Percentiles rank a stretch among this genome's conserved stretches.
Conservation (phyloP, 805 yeast genomes). For the Blastobotrys mokoenaii region DNA sequence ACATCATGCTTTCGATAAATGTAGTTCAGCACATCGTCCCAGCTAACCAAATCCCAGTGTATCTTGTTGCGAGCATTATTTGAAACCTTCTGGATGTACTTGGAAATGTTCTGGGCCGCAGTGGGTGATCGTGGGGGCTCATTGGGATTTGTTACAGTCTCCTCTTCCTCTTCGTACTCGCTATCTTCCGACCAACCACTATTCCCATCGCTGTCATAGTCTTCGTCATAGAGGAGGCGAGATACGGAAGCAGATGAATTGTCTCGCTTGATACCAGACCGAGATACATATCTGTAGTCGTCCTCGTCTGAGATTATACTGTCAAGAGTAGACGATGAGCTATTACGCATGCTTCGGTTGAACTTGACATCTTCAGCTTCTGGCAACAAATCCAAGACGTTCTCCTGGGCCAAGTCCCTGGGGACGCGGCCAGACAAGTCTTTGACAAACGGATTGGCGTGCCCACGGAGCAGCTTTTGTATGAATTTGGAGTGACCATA, state of each 20-base stretch:
- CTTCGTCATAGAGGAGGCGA: no score
- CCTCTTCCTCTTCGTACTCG: neutral
- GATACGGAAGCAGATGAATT: no score
- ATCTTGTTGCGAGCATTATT: constrained; percentile 14
- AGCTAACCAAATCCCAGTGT: constrained; percentile 15
- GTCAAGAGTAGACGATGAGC: constrained; percentile 20
- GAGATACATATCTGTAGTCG: no score
- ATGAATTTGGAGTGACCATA: constrained; percentile 66
- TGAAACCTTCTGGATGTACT: constrained; percentile 12
- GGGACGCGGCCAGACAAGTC: constrained; percentile 39
- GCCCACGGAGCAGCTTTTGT: constrained; percentile 51
- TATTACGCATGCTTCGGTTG: constrained; percentile 7
- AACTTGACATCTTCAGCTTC: constrained; percentile 18
- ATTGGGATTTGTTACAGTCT: neutral
- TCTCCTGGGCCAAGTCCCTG: constrained; percentile 26
- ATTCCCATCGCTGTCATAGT: constrained; percentile 13
- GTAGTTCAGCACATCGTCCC: constrained; percentile 17
- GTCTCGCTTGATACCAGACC: no score
- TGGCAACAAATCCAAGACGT: constrained; percentile 13
- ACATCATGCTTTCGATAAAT: constrained; percentile 13
- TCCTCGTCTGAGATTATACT: constrained; percentile 19
- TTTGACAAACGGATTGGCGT: constrained; percentile 48
- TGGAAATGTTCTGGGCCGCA: constrained; percentile 15
- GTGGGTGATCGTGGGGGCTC: neutral
- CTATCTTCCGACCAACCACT: neutral